Base-by-base conservation (phyloP, 225 moss, liverwort and hornwort genomes). In the Thuidium tamariscinum region DNA sequence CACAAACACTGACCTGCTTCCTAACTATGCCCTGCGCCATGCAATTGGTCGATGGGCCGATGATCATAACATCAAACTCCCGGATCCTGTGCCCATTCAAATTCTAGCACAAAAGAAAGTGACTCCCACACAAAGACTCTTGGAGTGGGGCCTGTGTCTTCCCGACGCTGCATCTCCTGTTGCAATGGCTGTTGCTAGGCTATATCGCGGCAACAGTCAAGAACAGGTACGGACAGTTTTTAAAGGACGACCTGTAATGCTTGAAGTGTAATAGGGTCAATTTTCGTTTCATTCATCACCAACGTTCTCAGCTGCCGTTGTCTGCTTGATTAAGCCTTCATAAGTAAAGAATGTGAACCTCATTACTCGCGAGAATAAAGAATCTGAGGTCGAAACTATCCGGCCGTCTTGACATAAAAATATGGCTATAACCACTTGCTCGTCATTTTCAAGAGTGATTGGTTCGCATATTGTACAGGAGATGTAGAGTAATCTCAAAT, bases 11-110 rank as follows among this genome's bases (percentile, higher is more conserved):
- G 92, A 93, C 86, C 92, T 93, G 80, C 70, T 90, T 89, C 93
- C 93, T 84, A 93, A 93, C 83, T 92, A 87, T 93, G 92, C 93
- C 73, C 87, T 93, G 81, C 90, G 93, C 83, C 90, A 93, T 92
- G 92, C 93, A 83, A 93, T 93, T 89, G 89, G 88, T 79, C 91
- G 92, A 84, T 93, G 93, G 93, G 93, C 93, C 19, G 87, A 85
- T 77, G 89, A 54, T 83, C 93, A 92, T 82, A 86, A 88, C 68
- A 93, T 92, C 65, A 90, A 87, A 90, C 60, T 93, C 74, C 90
- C 88, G 66, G 88, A 90, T 82, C 84, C 88, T 64, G 78, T 37
- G 46, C 59, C 83, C 69, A 70, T 85, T 72, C 78, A 81, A 78
- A 89, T 89, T 84, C 80, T 84, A 86, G 87, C 77, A 37, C 86